Conservation (phyloP, 1,284 basidiomycete genomes). For the Puccinia novopanici region DNA sequence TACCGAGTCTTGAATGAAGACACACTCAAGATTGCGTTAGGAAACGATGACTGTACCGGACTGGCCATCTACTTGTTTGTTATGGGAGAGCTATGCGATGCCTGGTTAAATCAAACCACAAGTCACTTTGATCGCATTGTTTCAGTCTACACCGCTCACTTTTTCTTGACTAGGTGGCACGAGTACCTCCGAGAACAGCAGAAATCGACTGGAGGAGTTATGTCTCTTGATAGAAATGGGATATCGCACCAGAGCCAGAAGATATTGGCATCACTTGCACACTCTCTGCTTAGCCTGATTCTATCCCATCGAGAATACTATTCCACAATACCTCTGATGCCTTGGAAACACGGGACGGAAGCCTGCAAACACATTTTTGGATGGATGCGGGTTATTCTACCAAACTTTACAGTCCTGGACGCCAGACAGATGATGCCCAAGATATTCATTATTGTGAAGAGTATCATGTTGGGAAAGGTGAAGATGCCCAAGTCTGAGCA, state of each 20-base stretch:
- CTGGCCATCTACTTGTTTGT: background rate
- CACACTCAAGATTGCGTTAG: background rate
- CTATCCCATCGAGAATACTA: background rate
- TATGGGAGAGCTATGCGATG: no score
- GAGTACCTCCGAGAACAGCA: background rate
- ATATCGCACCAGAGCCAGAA: background rate
- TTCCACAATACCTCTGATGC: background rate
- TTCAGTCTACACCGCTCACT: background rate
- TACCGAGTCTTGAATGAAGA: background rate
- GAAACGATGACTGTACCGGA: background rate
- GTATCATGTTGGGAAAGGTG: constrained; percentile 8
- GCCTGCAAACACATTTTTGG: background rate
- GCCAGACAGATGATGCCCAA: constrained; percentile 22
- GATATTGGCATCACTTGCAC: no score
- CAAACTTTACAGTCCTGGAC: background rate
- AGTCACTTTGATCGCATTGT: background rate
- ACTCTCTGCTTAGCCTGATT: no score
- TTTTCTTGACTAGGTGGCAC: background rate
- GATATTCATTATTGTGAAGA: constrained; percentile 18
- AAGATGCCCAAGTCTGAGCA: constrained; percentile 26
- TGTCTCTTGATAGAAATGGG: background rate
- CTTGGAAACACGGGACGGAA: background rate
- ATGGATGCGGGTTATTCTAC: no score
- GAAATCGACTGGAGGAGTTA: background rate
- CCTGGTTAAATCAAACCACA: background rate